phyloP scores from a whole-genome alignment of 768 basidiomycete species.

The Boletus coccyginus region DNA sequence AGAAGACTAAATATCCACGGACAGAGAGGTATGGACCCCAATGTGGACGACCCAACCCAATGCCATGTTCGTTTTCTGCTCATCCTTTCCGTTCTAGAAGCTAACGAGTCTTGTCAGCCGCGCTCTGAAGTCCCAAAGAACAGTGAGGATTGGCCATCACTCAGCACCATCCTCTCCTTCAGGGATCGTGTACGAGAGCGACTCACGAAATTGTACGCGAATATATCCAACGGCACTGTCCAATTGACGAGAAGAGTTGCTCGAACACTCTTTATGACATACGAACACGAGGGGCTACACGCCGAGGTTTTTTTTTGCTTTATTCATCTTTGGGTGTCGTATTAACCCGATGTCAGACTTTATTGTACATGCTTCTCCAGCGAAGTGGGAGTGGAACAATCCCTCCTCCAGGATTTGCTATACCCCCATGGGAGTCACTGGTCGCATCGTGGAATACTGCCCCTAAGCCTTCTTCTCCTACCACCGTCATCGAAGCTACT shows the following conservation, averaged over 20 bases:
- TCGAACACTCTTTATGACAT: slow-evolving; percentile 86
- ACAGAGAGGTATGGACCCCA: slow-evolving; percentile 93
- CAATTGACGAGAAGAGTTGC: slow-evolving; percentile 62
- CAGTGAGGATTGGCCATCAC: slow-evolving; percentile 84
- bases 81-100: background rate
- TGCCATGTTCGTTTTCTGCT: slow-evolving; percentile 63
- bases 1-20: slow-evolving; percentile 8
- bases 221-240: slow-evolving; percentile 52
- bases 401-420: slow-evolving; percentile 70
- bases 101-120: slow-evolving; percentile 43
- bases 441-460: slow-evolving; percentile 44
- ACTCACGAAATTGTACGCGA: slow-evolving; percentile 67
- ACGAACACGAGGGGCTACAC: slow-evolving; percentile 89
- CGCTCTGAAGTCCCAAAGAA: slow-evolving; percentile 85
- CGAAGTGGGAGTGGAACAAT: slow-evolving; percentile 74
- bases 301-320: slow-evolving; percentile 50
- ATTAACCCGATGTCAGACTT: slow-evolving; percentile 46
- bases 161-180: slow-evolving; percentile 70
- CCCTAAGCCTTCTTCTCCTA: slow-evolving; percentile 40
- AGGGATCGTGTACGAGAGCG: slow-evolving; percentile 75
- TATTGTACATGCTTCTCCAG: slow-evolving; percentile 93
- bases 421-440: slow-evolving; percentile 70
- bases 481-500: slow-evolving; percentile 57
- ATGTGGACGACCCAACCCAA: slow-evolving; percentile 83
- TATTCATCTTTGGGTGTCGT: background rate